Base-by-base conservation (phyloP, 2,329 filamentous ascomycete genomes). In the Epichloe festucae region DNA sequence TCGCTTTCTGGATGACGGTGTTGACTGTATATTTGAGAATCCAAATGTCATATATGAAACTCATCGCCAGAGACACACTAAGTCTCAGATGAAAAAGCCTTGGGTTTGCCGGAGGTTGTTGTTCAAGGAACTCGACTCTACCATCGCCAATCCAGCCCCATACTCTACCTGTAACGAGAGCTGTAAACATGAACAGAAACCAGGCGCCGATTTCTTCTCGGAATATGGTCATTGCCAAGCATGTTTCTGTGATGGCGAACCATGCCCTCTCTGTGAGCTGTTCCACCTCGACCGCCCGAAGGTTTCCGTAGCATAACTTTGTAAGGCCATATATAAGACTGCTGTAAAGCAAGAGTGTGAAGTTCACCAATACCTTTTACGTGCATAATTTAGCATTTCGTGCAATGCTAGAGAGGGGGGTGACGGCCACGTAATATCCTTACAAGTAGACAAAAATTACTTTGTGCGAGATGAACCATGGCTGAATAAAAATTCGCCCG, bases 121-220 rank as follows among this genome's bases (percentile, higher is more conserved):
- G 93, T 70, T 98, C 93, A 49, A 97, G 76, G 44, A 93, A 81
- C 65, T 98, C 94, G 51, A 98, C 89, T 50, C 94, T 80, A 23
- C 91, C 91, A 65, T 96, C 91, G 49, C 88, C 89, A 58, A 98
- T 95, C 93, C 94, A 98, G 51, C 89, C 88, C 90, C 94, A 98
- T 46, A 98, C 86, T 70, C 97, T 97, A 51, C 90, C 90, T 3
- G 89, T 91, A 46, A 98, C 79, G 40, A 98, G 77, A 27, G 85
- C 83, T 15, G 94, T 87, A 67, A 98, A 97, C 90, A 98, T 97
- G 62, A 93, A 82, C 53, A 98, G 74, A 63, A 97, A 95, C 83
- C 89, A 94, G 42, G 86, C 87, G 44, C 93, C 91, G 17, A 98
- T 82, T 65, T 97, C 90, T 56, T 96, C 93, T 44, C 93, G 79